Base-by-base conservation (phyloP, 1,139 yeast species). In the Hyphopichia khmerensis region DNA sequence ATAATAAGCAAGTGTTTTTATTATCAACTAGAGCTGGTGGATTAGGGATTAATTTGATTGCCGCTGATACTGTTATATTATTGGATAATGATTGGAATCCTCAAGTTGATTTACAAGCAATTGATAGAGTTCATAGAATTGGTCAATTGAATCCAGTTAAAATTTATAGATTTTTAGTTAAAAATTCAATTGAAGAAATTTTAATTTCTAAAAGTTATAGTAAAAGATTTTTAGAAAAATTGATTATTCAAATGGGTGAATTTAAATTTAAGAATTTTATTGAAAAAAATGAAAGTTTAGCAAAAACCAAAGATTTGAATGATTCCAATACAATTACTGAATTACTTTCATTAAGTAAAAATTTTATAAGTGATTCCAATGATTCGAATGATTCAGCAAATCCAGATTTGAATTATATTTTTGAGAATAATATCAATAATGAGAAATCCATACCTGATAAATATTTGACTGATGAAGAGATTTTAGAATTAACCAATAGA, bases 51-150 rank as follows among this genome's bases (percentile, higher is more conserved):
- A 93, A 93, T 55, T 71, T 93, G 43, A 79, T 84, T 0, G 80
- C 87, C 1, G 96, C 98, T 0, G 97, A 93, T 53, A 85, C 96
- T 0, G 98, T 93, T 1, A 79, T 93, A 3, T 57, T 93, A 14
- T 90, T 88, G 59, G 99, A 93, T 57, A 86, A 88, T 46, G 98
- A 93, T 59, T 91, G 98, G 96, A 93, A 93, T 55, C 99, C 99
- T 0, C 98, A 93, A 58, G 91, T 89, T 52, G 98, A 93, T 62
- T 67, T 90, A 40, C 99, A 93, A 60, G 98, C 98, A 0, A 93
- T 93, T 79, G 98, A 91, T 57, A 74, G 99, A 45, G 95, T 88
- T 13, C 98, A 93, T 60, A 72, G 99, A 57, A 88, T 93, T 44
- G 98, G 99, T 0, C 99, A 93, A 61, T 73, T 68, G 1, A 81